A percentile compares a stretch with the other conserved stretches of the same genome.
These are phyloP conservation scores for Osmanthus fragrans DNA, from an alignment of 257 asterid species.

Conservation along the genomic window DNA sequence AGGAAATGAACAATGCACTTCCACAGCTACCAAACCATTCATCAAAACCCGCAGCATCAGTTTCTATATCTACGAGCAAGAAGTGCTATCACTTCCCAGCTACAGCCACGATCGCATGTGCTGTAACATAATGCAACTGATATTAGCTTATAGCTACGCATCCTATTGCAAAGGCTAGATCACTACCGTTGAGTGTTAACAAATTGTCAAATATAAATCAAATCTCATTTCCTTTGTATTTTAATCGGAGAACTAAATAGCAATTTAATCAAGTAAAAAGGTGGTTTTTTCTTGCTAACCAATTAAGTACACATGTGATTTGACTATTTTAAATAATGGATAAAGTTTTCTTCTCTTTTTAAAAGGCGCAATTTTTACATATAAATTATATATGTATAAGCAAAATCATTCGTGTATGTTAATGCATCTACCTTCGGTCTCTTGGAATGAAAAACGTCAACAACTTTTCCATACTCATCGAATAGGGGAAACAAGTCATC, in stretches of 20 bases:
- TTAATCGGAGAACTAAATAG: neutral
- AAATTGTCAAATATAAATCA: too few species aligned
- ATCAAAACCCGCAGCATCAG: slow-evolving; percentile 44
- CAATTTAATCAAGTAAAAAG: too few species aligned
- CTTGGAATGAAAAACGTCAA: slow-evolving; percentile 80
- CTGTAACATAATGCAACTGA: slow-evolving; percentile 42
- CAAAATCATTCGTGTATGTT: neutral
- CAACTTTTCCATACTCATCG: slow-evolving; percentile 64
- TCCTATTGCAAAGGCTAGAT: slow-evolving; percentile 3
- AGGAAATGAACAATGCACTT: slow-evolving; percentile 12
- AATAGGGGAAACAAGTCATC: slow-evolving; percentile 77
- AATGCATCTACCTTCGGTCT: slow-evolving; percentile 59
- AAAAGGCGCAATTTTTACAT: neutral
- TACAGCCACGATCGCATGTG: slow-evolving; percentile 51
- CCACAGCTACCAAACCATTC: slow-evolving; percentile 43
- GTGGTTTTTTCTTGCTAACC: neutral
- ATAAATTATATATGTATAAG: too few species aligned
- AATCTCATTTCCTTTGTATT: too few species aligned
- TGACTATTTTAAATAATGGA: neutral
- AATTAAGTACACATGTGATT: neutral
- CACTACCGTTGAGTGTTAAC: neutral
- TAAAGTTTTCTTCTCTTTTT: too few species aligned
- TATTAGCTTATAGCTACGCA: slow-evolving; percentile 34
- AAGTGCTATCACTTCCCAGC: slow-evolving; percentile 42
- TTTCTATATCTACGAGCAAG: slow-evolving; percentile 47